Evolutionary conservation across 1,139 yeast species (phyloP), one percentile per base, ranked within the genome.

Genomic region (Casaregolazyma lundiana): DNA sequence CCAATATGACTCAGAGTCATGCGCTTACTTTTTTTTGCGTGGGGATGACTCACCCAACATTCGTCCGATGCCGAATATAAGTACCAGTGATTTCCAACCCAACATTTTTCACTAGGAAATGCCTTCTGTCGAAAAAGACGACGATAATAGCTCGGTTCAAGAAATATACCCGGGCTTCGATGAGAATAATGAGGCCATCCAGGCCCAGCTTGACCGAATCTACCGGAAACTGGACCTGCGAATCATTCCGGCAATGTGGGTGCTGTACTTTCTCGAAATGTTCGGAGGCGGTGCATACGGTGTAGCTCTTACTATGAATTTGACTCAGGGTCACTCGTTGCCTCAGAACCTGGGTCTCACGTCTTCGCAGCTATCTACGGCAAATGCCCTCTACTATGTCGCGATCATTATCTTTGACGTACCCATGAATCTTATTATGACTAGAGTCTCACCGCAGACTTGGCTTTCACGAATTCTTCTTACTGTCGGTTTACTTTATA

Each of bases 341-440:
- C 57, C 61, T 1, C 81, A 76, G 53, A 65, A 77, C 11, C 71
- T 87, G 39, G 54, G 69, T 1, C 69, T 85, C 46, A 70, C 75
- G 1, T 35, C 80, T 1, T 77, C 81, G 46, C 78, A 84, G 53
- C 75, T 77, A 1, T 78, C 94, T 1, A 78, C 84, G 1, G 95
- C 95, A 2, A 80, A 85, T 20, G 95, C 96, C 0, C 71, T 87
- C 42, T 83, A 84, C 69, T 86, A 80, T 57, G 95, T 87, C 24
- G 95, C 92, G 3, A 84, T 77, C 63, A 86, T 87, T 54, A 69
- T 87, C 41, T 87, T 87, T 60, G 96, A 87, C 64, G 81, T 86
- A 29, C 96, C 96, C 19, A 85, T 86, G 92, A 87, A 87, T 65
- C 72, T 87, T 59, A 66, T 80, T 45, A 86, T 87, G 95, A 86